Evolutionary conservation across 345 rosid species (phyloP).

Genomic region (Lagerstroemia speciosa): DNA sequence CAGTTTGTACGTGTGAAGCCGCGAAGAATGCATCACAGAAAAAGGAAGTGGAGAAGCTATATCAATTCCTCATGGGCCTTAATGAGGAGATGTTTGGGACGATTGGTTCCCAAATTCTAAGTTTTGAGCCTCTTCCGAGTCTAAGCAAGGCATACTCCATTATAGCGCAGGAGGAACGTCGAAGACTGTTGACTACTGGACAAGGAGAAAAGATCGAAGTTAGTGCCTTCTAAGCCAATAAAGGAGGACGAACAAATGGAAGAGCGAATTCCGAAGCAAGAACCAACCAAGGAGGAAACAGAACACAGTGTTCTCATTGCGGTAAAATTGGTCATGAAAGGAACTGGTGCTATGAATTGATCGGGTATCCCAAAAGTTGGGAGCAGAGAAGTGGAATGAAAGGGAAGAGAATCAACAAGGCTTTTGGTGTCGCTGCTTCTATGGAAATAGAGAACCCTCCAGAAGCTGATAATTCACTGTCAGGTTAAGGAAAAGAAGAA

Average conservation of each 20-base stretch:
- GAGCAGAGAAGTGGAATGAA: no score
- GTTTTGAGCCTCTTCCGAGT: neutral
- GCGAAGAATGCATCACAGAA: no score
- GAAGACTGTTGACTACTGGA: neutral
- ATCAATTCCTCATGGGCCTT: constrained; percentile 11
- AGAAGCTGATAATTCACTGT: no score
- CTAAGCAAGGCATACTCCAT: neutral
- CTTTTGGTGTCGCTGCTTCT: no score
- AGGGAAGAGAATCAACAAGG: no score
- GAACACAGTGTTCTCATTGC: neutral
- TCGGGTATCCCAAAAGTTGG: no score
- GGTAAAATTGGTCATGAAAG: neutral
- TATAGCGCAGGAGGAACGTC: neutral
- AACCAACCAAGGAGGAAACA: no score
- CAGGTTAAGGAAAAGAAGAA: no score
- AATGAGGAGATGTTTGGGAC: neutral
- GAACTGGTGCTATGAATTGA: no score
- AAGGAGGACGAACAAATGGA: neutral
- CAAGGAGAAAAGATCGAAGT: neutral
- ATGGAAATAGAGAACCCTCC: no score
- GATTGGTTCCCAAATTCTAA: neutral
- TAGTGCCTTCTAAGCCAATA: neutral
- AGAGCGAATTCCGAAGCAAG: neutral
- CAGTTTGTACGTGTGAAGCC: neutral
- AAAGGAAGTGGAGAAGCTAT: constrained; percentile 1